These are phyloP conservation scores for Cichorium intybus DNA, from an alignment of 140 eudicot species.

Conservation along the genomic window DNA sequence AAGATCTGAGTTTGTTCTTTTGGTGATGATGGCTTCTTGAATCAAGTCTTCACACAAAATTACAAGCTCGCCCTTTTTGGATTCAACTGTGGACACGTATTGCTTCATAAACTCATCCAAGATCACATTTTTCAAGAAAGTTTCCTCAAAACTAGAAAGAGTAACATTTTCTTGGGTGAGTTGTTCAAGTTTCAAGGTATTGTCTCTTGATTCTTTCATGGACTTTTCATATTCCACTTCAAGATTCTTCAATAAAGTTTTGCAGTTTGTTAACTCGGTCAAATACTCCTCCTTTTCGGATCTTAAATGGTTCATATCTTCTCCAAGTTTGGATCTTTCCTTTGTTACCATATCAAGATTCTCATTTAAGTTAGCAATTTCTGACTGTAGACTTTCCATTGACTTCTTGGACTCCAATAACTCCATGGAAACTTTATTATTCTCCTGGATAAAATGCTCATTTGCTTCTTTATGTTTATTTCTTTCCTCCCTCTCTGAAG, in stretches of 20 bases:
- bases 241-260: constrained; percentile 24
- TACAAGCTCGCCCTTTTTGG: constrained; percentile 53
- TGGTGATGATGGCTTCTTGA: constrained; percentile 35
- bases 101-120: constrained; percentile 64
- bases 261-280: constrained; percentile 37
- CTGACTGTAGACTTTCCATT: constrained; percentile 47
- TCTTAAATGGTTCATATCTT: constrained; percentile 34
- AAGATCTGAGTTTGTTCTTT: constrained; percentile 51
- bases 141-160: constrained; percentile 49
- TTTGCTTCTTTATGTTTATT: constrained; percentile 47
- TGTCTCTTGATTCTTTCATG: constrained; percentile 38
- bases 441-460: constrained; percentile 29
- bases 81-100: constrained; percentile 42
- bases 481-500: constrained; percentile 35
- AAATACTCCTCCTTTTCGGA: constrained; percentile 45
- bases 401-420: constrained; percentile 38
- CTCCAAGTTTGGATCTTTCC: constrained; percentile 43
- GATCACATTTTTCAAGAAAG: constrained; percentile 58
- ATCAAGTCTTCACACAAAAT: constrained; percentile 42
- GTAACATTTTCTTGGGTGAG: constrained; percentile 45
- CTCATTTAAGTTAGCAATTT: constrained; percentile 38
- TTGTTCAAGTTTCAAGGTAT: constrained; percentile 37
- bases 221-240: constrained; percentile 43
- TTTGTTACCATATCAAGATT: constrained; percentile 31
- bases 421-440: constrained; percentile 49